Evolutionary conservation across 2,329 filamentous ascomycete genomes (phyloP), one percentile per base, ranked within the genome.

Genomic region (Fusarium circinatum): DNA sequence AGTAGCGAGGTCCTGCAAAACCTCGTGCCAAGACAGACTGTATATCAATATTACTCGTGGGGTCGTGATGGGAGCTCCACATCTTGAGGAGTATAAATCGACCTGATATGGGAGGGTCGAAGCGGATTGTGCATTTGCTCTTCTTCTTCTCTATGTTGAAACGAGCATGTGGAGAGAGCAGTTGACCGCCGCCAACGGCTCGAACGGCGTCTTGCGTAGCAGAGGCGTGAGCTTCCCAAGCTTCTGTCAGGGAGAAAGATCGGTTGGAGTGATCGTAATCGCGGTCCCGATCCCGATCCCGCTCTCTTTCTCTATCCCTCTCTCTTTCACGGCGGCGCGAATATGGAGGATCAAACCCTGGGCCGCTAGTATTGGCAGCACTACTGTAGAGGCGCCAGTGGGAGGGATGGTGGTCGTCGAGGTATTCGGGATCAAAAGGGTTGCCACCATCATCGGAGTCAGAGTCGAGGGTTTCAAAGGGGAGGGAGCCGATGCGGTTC

Each of bases 71-170:
- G 5, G 93, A 93, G 77, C 92, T 95, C 93, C 94, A 98, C 81
- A 98, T 90, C 85, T 98, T 98, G 72, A 98, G 86, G 47, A 98
- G 83, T 59, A 98, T 92, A 80, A 93, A 97, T 64, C 94, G 89
- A 10, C 93, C 94, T 17, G 93, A 94, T 68, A 96, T 89, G 0
- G 93, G 92, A 64, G 94, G 93, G 76, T 95, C 90, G 76, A 98
- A 98, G 66, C 90, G 92, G 77, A 98, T 93, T 20, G 92, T 95
- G 76, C 96, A 96, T 82, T 92, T 94, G 84, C 90, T 94, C 84
- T 94, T 95, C 76, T 92, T 89, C 80, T 91, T 90, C 78, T 93
- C 91, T 62, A 98, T 97, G 79, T 92, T 93, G 83, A 98, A 98
- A 34, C 90, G 89, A 6, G 94, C 94, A 81, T 94, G 90, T 1